Evolutionary conservation across 2,329 filamentous ascomycete species (phyloP).

Genomic region (Pyrenochaeta sp.): DNA sequence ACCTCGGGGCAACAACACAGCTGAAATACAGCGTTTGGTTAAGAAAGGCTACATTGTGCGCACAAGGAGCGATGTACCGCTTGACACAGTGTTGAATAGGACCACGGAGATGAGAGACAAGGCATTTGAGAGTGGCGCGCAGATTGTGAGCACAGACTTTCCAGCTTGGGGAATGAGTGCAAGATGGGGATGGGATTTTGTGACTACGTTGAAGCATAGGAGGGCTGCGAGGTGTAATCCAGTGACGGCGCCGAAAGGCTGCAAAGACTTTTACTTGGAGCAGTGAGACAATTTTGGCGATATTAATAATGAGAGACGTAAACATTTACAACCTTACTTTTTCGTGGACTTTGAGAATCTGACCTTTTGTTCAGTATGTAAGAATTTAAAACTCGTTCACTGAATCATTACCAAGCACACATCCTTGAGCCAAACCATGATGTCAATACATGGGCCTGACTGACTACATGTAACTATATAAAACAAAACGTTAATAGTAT

Average conservation of each 20-base stretch:
- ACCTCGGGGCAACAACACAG: conserved; percentile 46
- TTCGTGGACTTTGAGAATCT: no score
- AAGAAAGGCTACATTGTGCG: conserved; percentile 60
- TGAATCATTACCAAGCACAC: no score
- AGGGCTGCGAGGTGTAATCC: conserved; percentile 51
- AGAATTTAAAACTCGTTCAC: no score
- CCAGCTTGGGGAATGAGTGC: conserved; percentile 58
- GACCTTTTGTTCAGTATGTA: no score
- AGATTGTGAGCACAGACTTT: conserved; percentile 61
- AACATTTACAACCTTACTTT: no score
- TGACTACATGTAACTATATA: no score
- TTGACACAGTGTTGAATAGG: conserved; percentile 53
- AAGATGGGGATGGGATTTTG: conserved; percentile 60
- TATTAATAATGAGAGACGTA: no score
- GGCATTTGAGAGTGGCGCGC: conserved; percentile 58
- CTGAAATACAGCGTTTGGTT: conserved; percentile 56
- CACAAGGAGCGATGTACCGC: conserved; percentile 58
- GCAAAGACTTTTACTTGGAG: conserved; percentile 37
- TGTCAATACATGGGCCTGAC: no score
- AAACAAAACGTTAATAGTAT: no score
- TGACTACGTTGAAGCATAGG: conserved; percentile 40
- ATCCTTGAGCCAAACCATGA: no score
- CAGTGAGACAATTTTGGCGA: conserved; percentile 2
- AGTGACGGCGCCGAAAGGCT: conserved; percentile 46
- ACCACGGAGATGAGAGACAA: conserved; percentile 55